Evolutionary conservation across 257 asterid genomes (phyloP), one percentile per base, ranked within the genome.

Genomic region (Primulina huaijiensis): DNA sequence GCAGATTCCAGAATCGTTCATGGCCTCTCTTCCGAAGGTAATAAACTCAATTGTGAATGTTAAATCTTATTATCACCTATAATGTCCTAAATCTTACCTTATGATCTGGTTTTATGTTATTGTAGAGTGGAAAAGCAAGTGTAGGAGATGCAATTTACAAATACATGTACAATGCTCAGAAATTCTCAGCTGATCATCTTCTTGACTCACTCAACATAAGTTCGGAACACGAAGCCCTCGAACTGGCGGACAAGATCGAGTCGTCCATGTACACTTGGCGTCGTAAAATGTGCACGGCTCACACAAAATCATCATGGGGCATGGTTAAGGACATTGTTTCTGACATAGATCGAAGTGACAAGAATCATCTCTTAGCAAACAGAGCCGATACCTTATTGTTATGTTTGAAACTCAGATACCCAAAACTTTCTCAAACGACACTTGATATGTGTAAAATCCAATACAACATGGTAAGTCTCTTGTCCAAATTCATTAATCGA

Each of bases 21-120:
- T 82, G 78, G 79, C 84, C 21, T 81, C 97, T 21, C 96, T 91
- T 73, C 97, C 99, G 9, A 94, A 91, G 97, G 99, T 94, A 73
- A 37, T 33, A 9, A 12, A 43, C n/a, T 43, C n/a, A 5, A 14
- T 3, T 11, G 7, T 3, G 4, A 43, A 11, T 12, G n/a, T 10
- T 43, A 14, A 1, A 14, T 50, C 0, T 50, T 50, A 1, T 4
- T 4, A 1, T 17, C 56, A 50, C 20, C 20, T 14, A 4, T 17
- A 4, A 14, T 50, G 7, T 50, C 8, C 20, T 50, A 50, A 50
- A 50, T 43, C 56, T 50, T 50, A 16, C 53, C 53, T 12, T 43
- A 12, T 43, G n/a, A 11, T 43, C 14, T 43, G 38, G 34, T 40
- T n/a, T 63, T 19, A 4, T 65, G 62, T 72, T 46, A 29, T 46